phyloP scores from a whole-genome alignment of 805 yeast genomes.

The Metschnikowia cubensis region DNA sequence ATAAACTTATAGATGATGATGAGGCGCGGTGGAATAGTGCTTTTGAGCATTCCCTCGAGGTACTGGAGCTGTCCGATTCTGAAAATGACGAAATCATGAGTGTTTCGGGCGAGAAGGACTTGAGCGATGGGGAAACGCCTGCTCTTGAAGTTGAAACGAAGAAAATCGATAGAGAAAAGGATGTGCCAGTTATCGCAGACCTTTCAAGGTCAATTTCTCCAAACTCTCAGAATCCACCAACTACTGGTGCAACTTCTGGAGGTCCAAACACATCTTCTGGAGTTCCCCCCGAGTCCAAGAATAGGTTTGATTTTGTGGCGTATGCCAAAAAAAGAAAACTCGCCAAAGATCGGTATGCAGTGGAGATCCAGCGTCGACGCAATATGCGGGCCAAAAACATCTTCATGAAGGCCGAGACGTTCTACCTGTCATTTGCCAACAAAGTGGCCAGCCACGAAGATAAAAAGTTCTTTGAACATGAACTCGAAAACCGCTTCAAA shows the following conservation, averaged over 20 bases:
- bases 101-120: constrained; percentile 7
- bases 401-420: constrained; percentile 36
- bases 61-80: constrained; percentile 16
- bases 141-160: background rate
- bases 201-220: too few relatives aligned
- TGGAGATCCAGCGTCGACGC: constrained; percentile 18
- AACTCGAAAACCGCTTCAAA: constrained; percentile 28
- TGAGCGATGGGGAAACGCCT: constrained; percentile 7
- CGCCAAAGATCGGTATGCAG: constrained; percentile 29
- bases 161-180: background rate
- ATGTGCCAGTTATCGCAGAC: background rate
- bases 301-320: constrained; percentile 50
- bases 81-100: constrained; percentile 24
- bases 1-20: constrained; percentile 48
- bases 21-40: constrained; percentile 26
- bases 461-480: constrained; percentile 18
- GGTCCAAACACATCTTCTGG: background rate
- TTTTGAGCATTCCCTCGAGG: constrained; percentile 25
- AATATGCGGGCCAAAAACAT: constrained; percentile 25
- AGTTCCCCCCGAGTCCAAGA: background rate
- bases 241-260: too few relatives aligned
- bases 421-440: constrained; percentile 36
- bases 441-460: constrained; percentile 21
- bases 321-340: constrained; percentile 50
- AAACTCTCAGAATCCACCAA: too few relatives aligned